These are phyloP conservation scores for Metschnikowia kofuensis DNA, from an alignment of 805 yeast genomes.

Conservation along the genomic window DNA sequence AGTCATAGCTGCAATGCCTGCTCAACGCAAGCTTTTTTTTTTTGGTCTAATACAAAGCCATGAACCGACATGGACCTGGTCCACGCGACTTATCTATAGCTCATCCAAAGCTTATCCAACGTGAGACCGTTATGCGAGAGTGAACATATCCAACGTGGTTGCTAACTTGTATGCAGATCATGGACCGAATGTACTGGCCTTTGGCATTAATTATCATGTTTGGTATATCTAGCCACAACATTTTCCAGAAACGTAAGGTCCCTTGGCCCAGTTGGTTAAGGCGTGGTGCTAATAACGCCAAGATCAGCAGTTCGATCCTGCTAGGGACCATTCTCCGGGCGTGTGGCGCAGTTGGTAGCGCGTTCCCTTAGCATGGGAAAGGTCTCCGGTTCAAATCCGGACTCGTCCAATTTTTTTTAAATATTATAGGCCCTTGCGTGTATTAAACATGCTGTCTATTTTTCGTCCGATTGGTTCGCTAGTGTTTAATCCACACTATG, in stretches of 20 bases:
- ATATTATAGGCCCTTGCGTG: too few species aligned
- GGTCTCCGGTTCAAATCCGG: slow-evolving; percentile 78
- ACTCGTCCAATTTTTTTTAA: slow-evolving; percentile 51
- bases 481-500: too few species aligned
- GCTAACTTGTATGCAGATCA: background rate
- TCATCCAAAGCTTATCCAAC: background rate
- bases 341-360: slow-evolving; percentile 84
- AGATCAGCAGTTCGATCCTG: slow-evolving; percentile 88
- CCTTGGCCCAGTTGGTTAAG: slow-evolving; percentile 56
- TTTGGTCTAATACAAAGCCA: too few species aligned
- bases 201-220: slow-evolving; percentile 34
- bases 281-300: slow-evolving; percentile 55
- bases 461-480: too few species aligned
- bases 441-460: too few species aligned
- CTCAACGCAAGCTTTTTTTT: too few species aligned
- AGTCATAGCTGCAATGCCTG: too few species aligned
- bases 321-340: slow-evolving; percentile 72
- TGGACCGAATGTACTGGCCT: slow-evolving; percentile 48
- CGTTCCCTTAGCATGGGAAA: slow-evolving; percentile 78
- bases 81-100: background rate
- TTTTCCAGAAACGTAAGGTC: slow-evolving; percentile 24
- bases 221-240: background rate
- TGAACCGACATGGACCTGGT: too few species aligned
- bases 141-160: background rate
- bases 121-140: too few species aligned